Evolutionary conservation across 176 grass and related monocot species (phyloP), one percentile per base, ranked within the genome.

Genomic region (Poa annua): DNA sequence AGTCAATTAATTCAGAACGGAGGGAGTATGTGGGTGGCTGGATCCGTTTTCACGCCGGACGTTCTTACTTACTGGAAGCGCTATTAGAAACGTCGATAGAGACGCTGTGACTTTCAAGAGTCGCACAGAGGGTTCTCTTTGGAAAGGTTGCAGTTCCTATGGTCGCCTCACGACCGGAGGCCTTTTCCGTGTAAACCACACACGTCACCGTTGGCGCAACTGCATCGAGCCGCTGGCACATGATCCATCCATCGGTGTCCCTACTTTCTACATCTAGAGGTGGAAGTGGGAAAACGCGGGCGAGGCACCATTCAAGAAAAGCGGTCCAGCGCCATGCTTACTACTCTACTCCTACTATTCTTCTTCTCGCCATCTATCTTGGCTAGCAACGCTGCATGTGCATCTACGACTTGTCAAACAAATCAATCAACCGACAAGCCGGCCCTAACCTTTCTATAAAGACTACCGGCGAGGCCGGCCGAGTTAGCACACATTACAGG

Each of bases 361-460:
- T 29, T 6, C 70, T 45, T 14, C 66, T 13, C 4, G 63, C 63
- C 29, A 8, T 14, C 32, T 67, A 36, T 32, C 17, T 17, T 67
- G 17, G 34, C 65, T 36, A 20, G 33, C 29, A 35, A 16, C 61
- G 34, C 5, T 17, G 29, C 32, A 8, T 16, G 64, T 14, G 29
- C 32, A 8, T 16, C 33, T 14, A 9, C 11, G 32, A 55, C 51
- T 56, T 60, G 53, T 60, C 75, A 42, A 77, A 60, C 13, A 16
- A 41, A 13, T 11, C 29, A 55, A 52, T 34, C 29, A 13, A n/a
- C 50, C 8, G 16, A 4, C 70, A 49, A 35, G 0, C n/a, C n/a
- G n/a, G n/a, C 25, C 35, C 53, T 8, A 0, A 6, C 54, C 42
- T 41, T 17, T 39, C 76, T 77, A 87, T 87, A 82, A 87, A 7